A percentile compares a stretch with the other conserved stretches of the same genome.
These are phyloP conservation scores for Datisca glomerata DNA, from an alignment of 306 rosid genomes.

Conservation along the genomic window DNA sequence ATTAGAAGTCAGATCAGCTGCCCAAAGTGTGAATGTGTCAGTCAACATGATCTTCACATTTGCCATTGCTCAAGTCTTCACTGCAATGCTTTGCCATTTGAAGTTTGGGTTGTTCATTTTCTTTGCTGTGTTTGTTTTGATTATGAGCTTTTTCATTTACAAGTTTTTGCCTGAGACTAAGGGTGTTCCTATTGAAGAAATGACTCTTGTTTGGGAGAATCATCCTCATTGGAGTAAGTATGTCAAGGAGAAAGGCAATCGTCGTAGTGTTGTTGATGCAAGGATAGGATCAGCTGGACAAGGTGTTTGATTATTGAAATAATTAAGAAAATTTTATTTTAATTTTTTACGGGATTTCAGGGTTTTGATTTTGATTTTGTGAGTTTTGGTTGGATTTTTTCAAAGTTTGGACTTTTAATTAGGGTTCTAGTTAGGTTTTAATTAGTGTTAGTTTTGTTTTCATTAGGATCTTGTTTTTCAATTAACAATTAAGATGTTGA, in stretches of 20 bases:
- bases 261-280: too few relatives aligned
- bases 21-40: slow-evolving; percentile 38
- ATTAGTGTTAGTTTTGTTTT: too few relatives aligned
- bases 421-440: too few relatives aligned
- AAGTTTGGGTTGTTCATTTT: slow-evolving; percentile 60
- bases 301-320: too few relatives aligned
- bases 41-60: slow-evolving; percentile 68
- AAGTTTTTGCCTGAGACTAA: slow-evolving; percentile 49
- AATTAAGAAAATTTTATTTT: too few relatives aligned
- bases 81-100: slow-evolving; percentile 50
- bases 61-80: slow-evolving; percentile 53
- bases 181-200: slow-evolving; percentile 68
- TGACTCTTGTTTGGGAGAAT: slow-evolving; percentile 37
- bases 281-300: too few relatives aligned
- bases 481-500: too few relatives aligned
- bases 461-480: too few relatives aligned
- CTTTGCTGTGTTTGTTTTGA: slow-evolving; percentile 36
- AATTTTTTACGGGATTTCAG: too few relatives aligned
- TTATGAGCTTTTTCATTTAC: slow-evolving; percentile 47
- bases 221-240: slow-evolving; percentile 53
- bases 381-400: too few relatives aligned
- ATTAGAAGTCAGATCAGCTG: slow-evolving; percentile 54
- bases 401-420: too few relatives aligned
- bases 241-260: slow-evolving; percentile 4
- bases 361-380: too few relatives aligned